A percentile compares a stretch with the other conserved stretches of the same genome.
phyloP scores from a whole-genome alignment of 2,329 filamentous ascomycete species.

The Colletotrichum sp. region DNA sequence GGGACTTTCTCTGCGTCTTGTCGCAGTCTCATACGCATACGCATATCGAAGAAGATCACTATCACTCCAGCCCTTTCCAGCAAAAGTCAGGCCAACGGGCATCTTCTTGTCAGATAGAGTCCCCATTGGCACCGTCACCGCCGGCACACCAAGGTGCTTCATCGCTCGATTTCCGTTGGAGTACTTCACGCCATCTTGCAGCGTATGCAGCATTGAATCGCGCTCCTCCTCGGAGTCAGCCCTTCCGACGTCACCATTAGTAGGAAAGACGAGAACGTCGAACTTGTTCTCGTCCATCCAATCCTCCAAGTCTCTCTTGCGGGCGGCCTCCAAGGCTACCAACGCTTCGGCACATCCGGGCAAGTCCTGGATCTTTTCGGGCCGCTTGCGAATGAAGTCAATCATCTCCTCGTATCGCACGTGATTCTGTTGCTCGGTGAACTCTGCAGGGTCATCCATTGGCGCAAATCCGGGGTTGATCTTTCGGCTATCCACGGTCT shows the following conservation, averaged over 20 bases:
- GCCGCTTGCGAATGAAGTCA: not conserved
- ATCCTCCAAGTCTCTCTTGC: slow-evolving; percentile 7
- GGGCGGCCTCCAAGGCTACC: not conserved
- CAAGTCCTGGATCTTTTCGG: not conserved
- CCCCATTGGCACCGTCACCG: slow-evolving; percentile 59
- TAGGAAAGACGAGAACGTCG: slow-evolving; percentile 3
- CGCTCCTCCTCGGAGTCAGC: not conserved
- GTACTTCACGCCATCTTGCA: slow-evolving; percentile 56
- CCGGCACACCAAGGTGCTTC: slow-evolving; percentile 59
- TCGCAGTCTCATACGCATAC: slow-evolving; percentile 1
- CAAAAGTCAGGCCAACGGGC: slow-evolving; percentile 59
- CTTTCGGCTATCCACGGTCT: slow-evolving; percentile 39
- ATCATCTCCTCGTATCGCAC: slow-evolving; percentile 16
- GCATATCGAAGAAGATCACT: slow-evolving; percentile 27
- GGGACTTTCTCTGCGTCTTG: not conserved
- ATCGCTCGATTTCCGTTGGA: slow-evolving; percentile 58
- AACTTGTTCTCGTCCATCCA: slow-evolving; percentile 14
- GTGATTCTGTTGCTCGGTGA: slow-evolving; percentile 13
- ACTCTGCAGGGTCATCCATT: not conserved
- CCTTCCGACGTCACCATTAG: slow-evolving; percentile 7
- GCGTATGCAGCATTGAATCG: not conserved
- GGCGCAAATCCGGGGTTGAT: slow-evolving; percentile 28
- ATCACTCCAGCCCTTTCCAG: slow-evolving; percentile 53
- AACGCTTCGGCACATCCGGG: not conserved
- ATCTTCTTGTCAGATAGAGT: slow-evolving; percentile 48